A percentile compares a stretch with the other conserved stretches of the same genome.
Conservation (phyloP, 352 stramenopile species). For the Peronospora belbahrii region DNA sequence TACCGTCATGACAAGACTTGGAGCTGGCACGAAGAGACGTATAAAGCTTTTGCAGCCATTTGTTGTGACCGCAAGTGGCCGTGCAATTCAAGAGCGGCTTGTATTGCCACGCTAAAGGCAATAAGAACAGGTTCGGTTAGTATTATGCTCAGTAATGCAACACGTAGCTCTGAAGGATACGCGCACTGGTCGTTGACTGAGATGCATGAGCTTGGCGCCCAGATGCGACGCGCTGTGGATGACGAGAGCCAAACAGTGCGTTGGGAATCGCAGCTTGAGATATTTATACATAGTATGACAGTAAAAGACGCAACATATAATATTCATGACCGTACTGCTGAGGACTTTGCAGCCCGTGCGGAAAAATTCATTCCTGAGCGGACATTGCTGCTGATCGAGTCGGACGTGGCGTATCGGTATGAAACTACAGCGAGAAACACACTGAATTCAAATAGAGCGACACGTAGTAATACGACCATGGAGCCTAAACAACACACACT, state of each 20-base stretch:
- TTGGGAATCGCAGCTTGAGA: conserved; percentile 9
- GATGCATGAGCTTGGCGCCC: conserved; percentile 20
- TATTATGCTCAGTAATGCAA: conserved; percentile 15
- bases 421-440: neutral
- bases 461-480: too few relatives aligned
- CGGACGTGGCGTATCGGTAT: neutral
- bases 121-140: conserved; percentile 14
- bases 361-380: conserved; percentile 7
- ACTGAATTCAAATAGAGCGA: too few relatives aligned
- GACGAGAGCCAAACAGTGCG: neutral
- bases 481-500: too few relatives aligned
- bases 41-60: conserved; percentile 4
- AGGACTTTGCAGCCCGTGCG: conserved; percentile 15
- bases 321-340: conserved; percentile 9
- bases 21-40: conserved; percentile 23
- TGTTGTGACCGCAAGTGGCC: conserved; percentile 16
- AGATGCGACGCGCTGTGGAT: conserved; percentile 16
- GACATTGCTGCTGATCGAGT: conserved; percentile 8
- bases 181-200: conserved; percentile 21
- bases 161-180: conserved; percentile 9
- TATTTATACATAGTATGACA: conserved; percentile 17
- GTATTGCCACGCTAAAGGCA: conserved; percentile 13
- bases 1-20: conserved; percentile 9
- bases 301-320: conserved; percentile 4
- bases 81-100: conserved; percentile 14